Evolutionary conservation across 1,139 yeast genomes (phyloP), one percentile per base, ranked within the genome.

Genomic region (Taphrina flavorubra): DNA sequence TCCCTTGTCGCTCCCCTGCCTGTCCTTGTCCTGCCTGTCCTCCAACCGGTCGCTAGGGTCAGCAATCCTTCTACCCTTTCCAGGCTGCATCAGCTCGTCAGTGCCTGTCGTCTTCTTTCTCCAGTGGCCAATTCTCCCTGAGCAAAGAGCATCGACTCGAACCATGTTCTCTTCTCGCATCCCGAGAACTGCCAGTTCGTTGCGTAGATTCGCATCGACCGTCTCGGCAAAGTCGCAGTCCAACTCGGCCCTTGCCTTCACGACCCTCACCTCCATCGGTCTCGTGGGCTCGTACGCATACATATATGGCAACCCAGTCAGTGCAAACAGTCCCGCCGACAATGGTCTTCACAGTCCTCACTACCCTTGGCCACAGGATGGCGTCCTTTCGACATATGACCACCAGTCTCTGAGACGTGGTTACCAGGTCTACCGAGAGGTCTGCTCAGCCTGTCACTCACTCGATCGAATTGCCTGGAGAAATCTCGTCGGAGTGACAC

Each of bases 401-500:
- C 99, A 94, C 80, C 67, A 66, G 56, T 72, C 75, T 62, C 56
- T 94, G 77, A 90, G 99, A 85, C 92, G 99, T 86, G 99, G 99
- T 75, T 94, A 88, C 87, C 98, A 92, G 81, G 99, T 94, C 72
- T 94, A 94, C 85, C 89, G 92, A 81, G 99, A 94, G 82, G 99
- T 94, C 71, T 94, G 99, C 85, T 96, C 99, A 71, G 94, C 98
- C 71, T 94, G 99, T 82, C 99, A 94, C 82, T 92, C 99, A 39
- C 83, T 94, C 77, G 94, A 92, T 79, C 89, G 97, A 84, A 90
- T 95, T 75, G 74, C 98, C 67, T 94, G 99, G 99, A 91, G 99
- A 86, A 90, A 92, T 77, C 83, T 94, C 77, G 97, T 95, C 75
- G 99, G 96, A 80, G 98, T 94, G 64, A 90, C 97, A 67, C 98